phyloP scores from a whole-genome alignment of 805 yeast genomes.

The Cyberlindnera mrakii region DNA sequence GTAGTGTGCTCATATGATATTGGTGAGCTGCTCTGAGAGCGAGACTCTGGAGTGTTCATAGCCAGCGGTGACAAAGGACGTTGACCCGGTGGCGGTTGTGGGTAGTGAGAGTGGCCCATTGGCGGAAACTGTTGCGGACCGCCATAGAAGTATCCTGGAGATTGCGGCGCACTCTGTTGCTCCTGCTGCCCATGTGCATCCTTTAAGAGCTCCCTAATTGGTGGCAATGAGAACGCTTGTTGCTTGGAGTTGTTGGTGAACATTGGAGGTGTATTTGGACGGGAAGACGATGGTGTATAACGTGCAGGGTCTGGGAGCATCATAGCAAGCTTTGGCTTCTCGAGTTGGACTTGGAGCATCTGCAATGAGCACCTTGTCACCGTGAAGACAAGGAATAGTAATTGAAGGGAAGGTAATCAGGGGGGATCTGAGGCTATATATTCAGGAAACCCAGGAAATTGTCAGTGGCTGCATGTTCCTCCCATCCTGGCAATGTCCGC shows the following conservation, averaged over 20 bases:
- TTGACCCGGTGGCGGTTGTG: not conserved
- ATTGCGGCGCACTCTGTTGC: not conserved
- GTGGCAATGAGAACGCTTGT: slow-evolving; percentile 13
- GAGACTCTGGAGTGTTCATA: slow-evolving; percentile 13
- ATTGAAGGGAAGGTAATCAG: too few relatives aligned
- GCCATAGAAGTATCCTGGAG: not conserved
- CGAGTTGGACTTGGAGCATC: slow-evolving; percentile 2
- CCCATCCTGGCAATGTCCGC: too few relatives aligned
- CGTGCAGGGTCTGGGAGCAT: slow-evolving; percentile 19
- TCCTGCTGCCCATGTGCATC: slow-evolving; percentile 1
- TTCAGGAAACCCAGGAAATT: too few relatives aligned
- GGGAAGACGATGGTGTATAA: slow-evolving; percentile 2
- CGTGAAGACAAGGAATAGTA: too few relatives aligned
- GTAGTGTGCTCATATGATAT: not conserved
- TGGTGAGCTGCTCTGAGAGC: slow-evolving; percentile 9
- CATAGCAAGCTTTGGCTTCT: slow-evolving; percentile 14
- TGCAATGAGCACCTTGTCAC: slow-evolving; percentile 8
- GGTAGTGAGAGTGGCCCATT: slow-evolving; percentile 1
- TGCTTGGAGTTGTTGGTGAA: not conserved
- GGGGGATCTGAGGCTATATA: too few relatives aligned
- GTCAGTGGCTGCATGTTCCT: too few relatives aligned
- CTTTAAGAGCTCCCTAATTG: slow-evolving; percentile 15
- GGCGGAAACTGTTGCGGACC: too few relatives aligned
- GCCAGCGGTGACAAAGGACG: not conserved
- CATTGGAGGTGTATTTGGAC: slow-evolving; percentile 5